phyloP scores from a whole-genome alignment of 1,284 basidiomycete genomes.

The Irpex sp. region DNA sequence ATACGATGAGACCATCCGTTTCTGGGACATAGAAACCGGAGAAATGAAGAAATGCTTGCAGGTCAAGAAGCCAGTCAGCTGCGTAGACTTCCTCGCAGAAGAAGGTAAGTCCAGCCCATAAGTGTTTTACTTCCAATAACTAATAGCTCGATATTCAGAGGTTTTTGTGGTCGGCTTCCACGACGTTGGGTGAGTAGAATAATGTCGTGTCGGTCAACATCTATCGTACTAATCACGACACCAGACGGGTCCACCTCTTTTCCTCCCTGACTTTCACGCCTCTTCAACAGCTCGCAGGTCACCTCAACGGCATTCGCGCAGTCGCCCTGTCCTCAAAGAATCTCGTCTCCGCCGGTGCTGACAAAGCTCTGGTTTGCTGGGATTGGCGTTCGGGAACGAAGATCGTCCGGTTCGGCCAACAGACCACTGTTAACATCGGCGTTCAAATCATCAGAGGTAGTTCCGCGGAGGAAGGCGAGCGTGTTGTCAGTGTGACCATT shows the following conservation, averaged over 20 bases:
- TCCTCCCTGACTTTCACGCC: conserved; percentile 78
- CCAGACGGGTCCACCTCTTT: conserved; percentile 77
- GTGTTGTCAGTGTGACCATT: conserved; percentile 86
- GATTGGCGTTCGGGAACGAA: conserved; percentile 84
- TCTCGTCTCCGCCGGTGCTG: conserved; percentile 85
- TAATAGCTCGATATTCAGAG: conserved; percentile 37
- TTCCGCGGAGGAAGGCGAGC: conserved; percentile 61
- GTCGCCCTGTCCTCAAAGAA: conserved; percentile 83
- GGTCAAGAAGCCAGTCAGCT: conserved; percentile 85
- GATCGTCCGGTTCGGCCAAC: conserved; percentile 88
- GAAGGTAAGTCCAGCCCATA: conserved; percentile 45
- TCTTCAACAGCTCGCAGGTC: conserved; percentile 81
- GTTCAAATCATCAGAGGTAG: conserved; percentile 70
- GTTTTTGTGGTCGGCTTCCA: conserved; percentile 92
- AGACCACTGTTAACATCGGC: conserved; percentile 89
- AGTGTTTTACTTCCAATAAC: not conserved
- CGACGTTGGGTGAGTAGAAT: conserved; percentile 72
- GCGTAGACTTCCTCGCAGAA: conserved; percentile 82
- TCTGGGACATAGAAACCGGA: conserved; percentile 83
- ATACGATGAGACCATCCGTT: conserved; percentile 87
- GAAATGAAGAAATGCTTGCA: conserved; percentile 78
- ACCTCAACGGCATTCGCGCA: conserved; percentile 79
- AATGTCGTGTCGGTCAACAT: not conserved
- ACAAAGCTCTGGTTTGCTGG: conserved; percentile 91
- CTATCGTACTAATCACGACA: not conserved